Evolutionary conservation across 176 grass and related monocot genomes (phyloP).

Genomic region (Secale cereale): DNA sequence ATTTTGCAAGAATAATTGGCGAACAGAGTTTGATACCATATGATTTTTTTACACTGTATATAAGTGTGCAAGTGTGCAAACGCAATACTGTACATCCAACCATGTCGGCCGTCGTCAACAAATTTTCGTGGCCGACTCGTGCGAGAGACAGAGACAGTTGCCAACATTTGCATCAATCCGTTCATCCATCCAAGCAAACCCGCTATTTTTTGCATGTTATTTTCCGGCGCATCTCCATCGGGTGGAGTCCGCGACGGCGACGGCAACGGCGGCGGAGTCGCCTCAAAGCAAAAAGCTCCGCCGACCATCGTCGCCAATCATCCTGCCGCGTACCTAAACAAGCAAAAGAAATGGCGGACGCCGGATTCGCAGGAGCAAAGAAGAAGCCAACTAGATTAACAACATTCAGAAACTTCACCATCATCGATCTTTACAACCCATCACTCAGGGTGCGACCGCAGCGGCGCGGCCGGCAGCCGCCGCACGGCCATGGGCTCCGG

Average conservation of each 20-base stretch:
- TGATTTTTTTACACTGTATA: no score
- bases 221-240: background rate
- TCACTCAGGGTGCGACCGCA: background rate
- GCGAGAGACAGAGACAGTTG: no score
- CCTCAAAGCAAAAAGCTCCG: background rate
- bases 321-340: background rate
- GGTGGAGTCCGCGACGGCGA: background rate
- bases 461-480: background rate
- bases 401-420: background rate
- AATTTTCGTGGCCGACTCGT: no score
- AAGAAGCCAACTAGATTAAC: background rate
- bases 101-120: no score
- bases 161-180: no score
- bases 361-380: background rate
- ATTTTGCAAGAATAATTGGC: no score
- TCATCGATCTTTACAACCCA: constrained; percentile 3
- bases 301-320: background rate
- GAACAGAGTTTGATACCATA: no score
- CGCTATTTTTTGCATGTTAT: background rate
- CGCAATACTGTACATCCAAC: no score
- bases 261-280: background rate
- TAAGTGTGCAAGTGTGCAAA: no score
- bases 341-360: background rate
- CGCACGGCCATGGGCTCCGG: background rate
- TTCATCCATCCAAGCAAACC: background rate